Evolutionary conservation across 352 stramenopile genomes (phyloP).

Genomic region (Pythium phragmiticola): DNA sequence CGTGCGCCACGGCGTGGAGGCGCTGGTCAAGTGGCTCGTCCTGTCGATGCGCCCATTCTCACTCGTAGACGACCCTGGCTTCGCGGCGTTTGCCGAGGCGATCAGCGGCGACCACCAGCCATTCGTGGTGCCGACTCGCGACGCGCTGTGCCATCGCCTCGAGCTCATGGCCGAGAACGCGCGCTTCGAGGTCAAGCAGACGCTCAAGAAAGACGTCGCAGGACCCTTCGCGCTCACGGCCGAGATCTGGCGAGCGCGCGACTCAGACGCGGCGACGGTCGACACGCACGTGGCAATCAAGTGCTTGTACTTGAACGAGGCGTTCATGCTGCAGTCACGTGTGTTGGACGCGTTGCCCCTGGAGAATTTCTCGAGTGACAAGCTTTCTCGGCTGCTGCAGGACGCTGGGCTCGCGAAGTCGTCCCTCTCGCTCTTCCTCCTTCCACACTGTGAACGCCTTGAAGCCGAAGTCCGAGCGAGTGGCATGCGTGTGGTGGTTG

Average conservation of each 20-base stretch:
- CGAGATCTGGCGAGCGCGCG: conserved; percentile 26
- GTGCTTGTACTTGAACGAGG: conserved; percentile 33
- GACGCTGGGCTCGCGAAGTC: conserved; percentile 30
- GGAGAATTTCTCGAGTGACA: not conserved
- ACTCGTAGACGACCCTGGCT: conserved; percentile 33
- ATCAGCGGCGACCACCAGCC: conserved; percentile 13
- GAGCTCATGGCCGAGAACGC: conserved; percentile 38
- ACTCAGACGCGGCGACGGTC: not conserved
- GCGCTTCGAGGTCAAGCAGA: conserved; percentile 39
- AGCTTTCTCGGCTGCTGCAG: conserved; percentile 12
- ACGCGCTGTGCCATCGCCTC: conserved; percentile 33
- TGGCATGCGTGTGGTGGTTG: conserved; percentile 20
- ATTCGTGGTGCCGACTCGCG: conserved; percentile 29
- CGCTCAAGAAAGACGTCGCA: conserved; percentile 34
- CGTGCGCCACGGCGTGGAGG: conserved; percentile 33
- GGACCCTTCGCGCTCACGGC: conserved; percentile 27
- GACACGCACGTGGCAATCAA: conserved; percentile 7
- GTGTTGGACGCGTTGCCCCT: conserved; percentile 34
- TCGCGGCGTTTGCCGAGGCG: conserved; percentile 32
- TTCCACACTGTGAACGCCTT: conserved; percentile 3
- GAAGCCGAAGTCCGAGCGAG: not conserved
- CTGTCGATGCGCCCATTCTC: conserved; percentile 34
- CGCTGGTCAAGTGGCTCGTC: conserved; percentile 44
- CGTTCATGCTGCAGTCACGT: conserved; percentile 29
- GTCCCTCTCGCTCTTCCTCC: conserved; percentile 21